These are phyloP conservation scores for Fusarium incarnatum DNA, from an alignment of 2,329 filamentous ascomycete species.

Conservation along the genomic window DNA sequence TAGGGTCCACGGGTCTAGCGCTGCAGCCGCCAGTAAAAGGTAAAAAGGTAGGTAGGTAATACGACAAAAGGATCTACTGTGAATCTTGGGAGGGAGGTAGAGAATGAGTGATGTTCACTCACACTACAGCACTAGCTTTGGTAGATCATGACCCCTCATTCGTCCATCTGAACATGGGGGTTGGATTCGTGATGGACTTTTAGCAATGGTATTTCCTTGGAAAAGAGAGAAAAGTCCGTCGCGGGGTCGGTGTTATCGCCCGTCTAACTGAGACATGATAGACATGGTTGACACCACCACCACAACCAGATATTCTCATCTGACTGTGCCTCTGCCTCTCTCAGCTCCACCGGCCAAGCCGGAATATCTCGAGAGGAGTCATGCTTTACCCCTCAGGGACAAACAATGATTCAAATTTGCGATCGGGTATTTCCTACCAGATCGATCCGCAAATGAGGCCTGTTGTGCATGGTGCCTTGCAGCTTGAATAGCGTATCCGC, in stretches of 20 bases:
- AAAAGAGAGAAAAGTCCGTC: conserved; percentile 3
- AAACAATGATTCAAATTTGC: conserved; percentile 46
- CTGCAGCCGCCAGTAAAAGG: conserved; percentile 35
- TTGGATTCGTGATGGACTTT: conserved; percentile 15
- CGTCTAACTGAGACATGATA: conserved; percentile 47
- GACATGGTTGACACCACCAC: conserved; percentile 48
- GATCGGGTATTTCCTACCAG: conserved; percentile 44
- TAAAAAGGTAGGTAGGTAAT: not conserved
- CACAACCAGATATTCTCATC: conserved; percentile 40
- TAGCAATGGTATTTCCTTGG: conserved; percentile 11
- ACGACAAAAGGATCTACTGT: conserved; percentile 3
- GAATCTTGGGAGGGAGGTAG: conserved; percentile 14
- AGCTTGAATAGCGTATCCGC: conserved; percentile 34
- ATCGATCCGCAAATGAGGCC: conserved; percentile 46
- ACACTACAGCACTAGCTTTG: not conserved
- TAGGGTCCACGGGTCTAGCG: conserved; percentile 37
- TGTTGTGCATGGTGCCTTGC: conserved; percentile 47
- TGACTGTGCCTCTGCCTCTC: conserved; percentile 42
- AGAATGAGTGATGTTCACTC: conserved; percentile 4
- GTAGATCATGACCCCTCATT: conserved; percentile 3
- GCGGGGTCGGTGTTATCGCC: conserved; percentile 29
- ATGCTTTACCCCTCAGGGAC: conserved; percentile 39
- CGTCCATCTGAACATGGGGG: conserved; percentile 20
- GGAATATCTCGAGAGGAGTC: conserved; percentile 34
- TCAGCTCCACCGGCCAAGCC: conserved; percentile 40